A percentile compares a stretch with the other conserved stretches of the same genome.
Conservation (phyloP, 805 yeast genomes). For the Teunomyces lycoperdinae region DNA sequence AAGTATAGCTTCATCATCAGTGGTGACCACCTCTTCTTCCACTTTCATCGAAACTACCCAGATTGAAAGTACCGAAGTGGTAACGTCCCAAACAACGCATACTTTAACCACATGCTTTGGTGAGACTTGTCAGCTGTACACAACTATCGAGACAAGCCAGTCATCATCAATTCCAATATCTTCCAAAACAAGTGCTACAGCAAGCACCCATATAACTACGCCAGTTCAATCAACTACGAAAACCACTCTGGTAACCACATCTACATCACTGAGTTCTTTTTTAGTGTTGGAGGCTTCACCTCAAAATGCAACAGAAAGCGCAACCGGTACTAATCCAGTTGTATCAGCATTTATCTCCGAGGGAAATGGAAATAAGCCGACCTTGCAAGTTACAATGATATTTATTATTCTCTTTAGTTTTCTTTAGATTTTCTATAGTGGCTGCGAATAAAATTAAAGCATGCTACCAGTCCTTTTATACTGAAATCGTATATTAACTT, state of each 20-base stretch:
- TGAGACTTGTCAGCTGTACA: neutral
- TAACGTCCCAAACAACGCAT: neutral
- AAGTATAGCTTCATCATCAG: neutral
- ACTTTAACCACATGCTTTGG: neutral
- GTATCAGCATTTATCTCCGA: neutral
- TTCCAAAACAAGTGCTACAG: neutral
- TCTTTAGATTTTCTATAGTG: neutral
- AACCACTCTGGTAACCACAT: neutral
- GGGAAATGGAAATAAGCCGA: constrained; percentile 3
- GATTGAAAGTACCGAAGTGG: neutral
- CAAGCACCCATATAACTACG: neutral
- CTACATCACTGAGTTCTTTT: constrained; percentile 2
- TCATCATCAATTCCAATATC: neutral
- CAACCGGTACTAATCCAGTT: neutral
- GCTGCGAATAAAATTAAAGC: neutral
- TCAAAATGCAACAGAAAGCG: constrained; percentile 2
- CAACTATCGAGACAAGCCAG: neutral
- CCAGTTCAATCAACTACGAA: neutral
- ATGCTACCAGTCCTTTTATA: neutral
- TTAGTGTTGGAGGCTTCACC: constrained; percentile 1
- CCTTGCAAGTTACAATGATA: neutral
- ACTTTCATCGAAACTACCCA: neutral
- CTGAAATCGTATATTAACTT: neutral
- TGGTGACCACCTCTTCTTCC: neutral
- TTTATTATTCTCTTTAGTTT: neutral